These are phyloP conservation scores for Tephrocybe sp. DNA, from an alignment of 768 basidiomycete genomes.

Conservation along the genomic window DNA sequence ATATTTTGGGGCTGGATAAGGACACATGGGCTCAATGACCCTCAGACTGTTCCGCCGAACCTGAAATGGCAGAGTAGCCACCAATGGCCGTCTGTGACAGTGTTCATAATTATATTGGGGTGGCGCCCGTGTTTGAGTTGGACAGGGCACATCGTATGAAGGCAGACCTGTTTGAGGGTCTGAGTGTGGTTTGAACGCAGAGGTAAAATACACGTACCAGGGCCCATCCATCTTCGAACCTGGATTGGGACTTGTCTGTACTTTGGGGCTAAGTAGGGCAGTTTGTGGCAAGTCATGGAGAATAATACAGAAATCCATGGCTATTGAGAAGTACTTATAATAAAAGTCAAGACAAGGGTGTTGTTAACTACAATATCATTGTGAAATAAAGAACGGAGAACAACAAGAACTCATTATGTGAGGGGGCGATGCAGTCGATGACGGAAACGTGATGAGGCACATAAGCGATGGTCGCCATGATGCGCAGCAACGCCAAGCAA, in stretches of 20 bases:
- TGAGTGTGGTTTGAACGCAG: neutral
- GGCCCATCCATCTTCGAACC: slow-evolving; percentile 1
- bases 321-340: neutral
- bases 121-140: neutral
- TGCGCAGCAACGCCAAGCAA: slow-evolving; percentile 12
- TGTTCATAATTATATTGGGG: neutral
- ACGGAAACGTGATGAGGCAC: slow-evolving; percentile 3
- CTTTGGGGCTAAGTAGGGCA: neutral
- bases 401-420: neutral
- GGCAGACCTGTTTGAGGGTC: neutral
- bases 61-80: neutral
- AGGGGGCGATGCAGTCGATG: slow-evolving; percentile 2
- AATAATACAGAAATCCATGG: neutral
- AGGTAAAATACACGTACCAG: neutral
- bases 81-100: neutral
- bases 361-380: neutral
- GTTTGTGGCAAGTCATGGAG: slow-evolving; percentile 2
- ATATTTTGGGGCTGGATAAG: neutral
- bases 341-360: neutral
- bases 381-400: neutral
- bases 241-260: slow-evolving; percentile 3
- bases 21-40: slow-evolving; percentile 1
- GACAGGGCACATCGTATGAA: slow-evolving; percentile 2
- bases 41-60: neutral
- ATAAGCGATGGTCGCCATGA: slow-evolving; percentile 6